A percentile compares a stretch with the other conserved stretches of the same genome.
Evolutionary conservation across 164 flowering plant genomes (phyloP).

Genomic region (Malania oleifera): DNA sequence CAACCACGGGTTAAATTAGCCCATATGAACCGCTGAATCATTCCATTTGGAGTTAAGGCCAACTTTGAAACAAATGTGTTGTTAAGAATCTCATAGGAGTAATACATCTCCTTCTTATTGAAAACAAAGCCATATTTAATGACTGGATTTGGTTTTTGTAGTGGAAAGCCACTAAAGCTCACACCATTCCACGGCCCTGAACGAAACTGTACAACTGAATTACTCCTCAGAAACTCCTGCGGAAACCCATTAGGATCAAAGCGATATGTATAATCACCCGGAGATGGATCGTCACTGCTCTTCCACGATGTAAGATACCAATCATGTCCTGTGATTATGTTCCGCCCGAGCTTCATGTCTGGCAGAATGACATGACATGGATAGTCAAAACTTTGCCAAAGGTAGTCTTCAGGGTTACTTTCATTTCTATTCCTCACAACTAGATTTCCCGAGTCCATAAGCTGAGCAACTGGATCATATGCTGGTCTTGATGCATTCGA

Average conservation of each 20-base stretch:
- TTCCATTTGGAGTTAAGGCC: conserved; percentile 8
- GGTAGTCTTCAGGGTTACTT: background rate
- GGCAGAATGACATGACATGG: conserved; percentile 18
- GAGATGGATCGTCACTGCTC: conserved; percentile 13
- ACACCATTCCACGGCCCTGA: conserved; percentile 31
- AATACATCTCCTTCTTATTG: conserved; percentile 24
- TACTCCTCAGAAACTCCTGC: conserved; percentile 8
- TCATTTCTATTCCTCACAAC: conserved; percentile 11
- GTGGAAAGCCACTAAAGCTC: conserved; percentile 19
- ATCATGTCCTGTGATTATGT: conserved; percentile 12
- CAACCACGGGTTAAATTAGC: conserved; percentile 11
- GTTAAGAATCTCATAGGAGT: background rate
- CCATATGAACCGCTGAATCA: conserved; percentile 12
- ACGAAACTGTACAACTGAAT: conserved; percentile 5
- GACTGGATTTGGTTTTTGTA: conserved; percentile 1
- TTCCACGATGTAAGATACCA: conserved; percentile 14
- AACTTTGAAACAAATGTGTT: conserved; percentile 13
- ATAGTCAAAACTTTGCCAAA: conserved; percentile 32
- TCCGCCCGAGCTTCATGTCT: conserved; percentile 22
- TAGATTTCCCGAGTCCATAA: conserved; percentile 22
- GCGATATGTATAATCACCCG: conserved; percentile 6
- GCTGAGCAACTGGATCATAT: conserved; percentile 13
- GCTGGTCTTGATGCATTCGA: conserved; percentile 8
- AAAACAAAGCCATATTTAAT: conserved; percentile 5
- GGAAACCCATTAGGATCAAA: conserved; percentile 14